Base-by-base conservation (phyloP, 2,329 filamentous ascomycete species). In the Botrytis sinoallii region DNA sequence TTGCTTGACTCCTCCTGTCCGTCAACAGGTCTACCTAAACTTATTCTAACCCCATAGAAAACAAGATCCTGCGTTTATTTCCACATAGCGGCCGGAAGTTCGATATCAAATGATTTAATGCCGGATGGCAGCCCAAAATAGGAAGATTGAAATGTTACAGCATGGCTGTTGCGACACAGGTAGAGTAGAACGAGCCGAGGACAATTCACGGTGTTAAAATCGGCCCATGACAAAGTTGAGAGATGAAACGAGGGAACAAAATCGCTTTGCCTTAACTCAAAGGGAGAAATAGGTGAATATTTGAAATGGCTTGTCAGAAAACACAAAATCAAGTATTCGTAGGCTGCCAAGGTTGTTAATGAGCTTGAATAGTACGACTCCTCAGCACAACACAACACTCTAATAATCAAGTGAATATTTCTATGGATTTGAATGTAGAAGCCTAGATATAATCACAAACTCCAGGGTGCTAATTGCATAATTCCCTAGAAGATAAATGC, bases 1-100 rank as follows among this genome's bases (percentile, higher is more conserved):
- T n/a, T n/a, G 25, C 25, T 55, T 25, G 16, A 0, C 0, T 5
- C 0, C 1, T 52, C 25, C 0, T 55, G 48, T 14, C 0, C 48
- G 0, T n/a, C 25, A 55, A 55, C 12, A 55, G 48, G 7, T 55
- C 25, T 55, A 25, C 4, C 12, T 52, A 4, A n/a, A 52, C 25
- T 14, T 52, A 4, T 14, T 52, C 1, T n/a, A n/a, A 55, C 12
- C 48, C 48, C 25, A n/a, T 55, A n/a, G 12, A 55, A 6, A 55
- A n/a, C 1, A n/a, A 52, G n/a, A 1, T n/a, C 16, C 25, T 16
- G 12, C 48, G 14, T n/a, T 52, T 1, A 25, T n/a, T 52, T 12
- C 48, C 25, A 52, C 25, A 14, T 46, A n/a, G 25, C 12, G 25
- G 5, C 25, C 25, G 12, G 4, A 2, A n/a, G 4, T 16, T n/a